Conservation (phyloP, 768 basidiomycete genomes). For the Amanita pallidorosea region DNA sequence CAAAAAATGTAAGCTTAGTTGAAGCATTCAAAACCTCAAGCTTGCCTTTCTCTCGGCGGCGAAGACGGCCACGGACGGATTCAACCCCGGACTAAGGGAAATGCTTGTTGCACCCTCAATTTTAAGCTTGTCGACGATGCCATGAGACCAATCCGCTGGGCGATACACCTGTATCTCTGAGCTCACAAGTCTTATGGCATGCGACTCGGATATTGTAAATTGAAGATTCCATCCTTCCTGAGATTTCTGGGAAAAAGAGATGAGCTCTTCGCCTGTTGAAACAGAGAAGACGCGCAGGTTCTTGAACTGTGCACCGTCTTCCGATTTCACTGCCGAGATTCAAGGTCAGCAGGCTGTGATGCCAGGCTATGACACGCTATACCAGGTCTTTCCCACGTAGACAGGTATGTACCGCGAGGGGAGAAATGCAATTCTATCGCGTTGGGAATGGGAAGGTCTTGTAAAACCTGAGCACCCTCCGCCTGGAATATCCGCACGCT, state of each 20-base stretch:
- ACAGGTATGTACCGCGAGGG: constrained; percentile 85
- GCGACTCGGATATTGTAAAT: constrained; percentile 82
- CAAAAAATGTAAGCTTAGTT: background rate
- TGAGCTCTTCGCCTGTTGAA: constrained; percentile 78
- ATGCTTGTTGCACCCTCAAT: constrained; percentile 77
- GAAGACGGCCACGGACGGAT: constrained; percentile 87
- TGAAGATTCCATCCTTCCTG: constrained; percentile 87
- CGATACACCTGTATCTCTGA: constrained; percentile 78
- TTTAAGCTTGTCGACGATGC: constrained; percentile 70
- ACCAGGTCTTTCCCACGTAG: constrained; percentile 92
- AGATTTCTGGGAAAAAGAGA: constrained; percentile 83
- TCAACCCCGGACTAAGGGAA: constrained; percentile 72
- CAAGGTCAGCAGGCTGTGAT: background rate
- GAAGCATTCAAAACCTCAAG: background rate
- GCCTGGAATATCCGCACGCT: constrained; percentile 75
- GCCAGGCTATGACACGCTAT: constrained; percentile 11
- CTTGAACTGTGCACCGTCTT: constrained; percentile 86
- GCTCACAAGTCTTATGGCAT: constrained; percentile 72
- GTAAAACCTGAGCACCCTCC: constrained; percentile 60
- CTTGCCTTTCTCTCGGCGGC: constrained; percentile 86
- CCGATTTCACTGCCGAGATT: constrained; percentile 56
- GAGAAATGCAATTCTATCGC: constrained; percentile 86
- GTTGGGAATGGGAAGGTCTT: constrained; percentile 64
- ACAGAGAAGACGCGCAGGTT: constrained; percentile 88
- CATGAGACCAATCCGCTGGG: constrained; percentile 71